Evolutionary conservation across 345 rosid species (phyloP).

Genomic region (Salix exigua): DNA sequence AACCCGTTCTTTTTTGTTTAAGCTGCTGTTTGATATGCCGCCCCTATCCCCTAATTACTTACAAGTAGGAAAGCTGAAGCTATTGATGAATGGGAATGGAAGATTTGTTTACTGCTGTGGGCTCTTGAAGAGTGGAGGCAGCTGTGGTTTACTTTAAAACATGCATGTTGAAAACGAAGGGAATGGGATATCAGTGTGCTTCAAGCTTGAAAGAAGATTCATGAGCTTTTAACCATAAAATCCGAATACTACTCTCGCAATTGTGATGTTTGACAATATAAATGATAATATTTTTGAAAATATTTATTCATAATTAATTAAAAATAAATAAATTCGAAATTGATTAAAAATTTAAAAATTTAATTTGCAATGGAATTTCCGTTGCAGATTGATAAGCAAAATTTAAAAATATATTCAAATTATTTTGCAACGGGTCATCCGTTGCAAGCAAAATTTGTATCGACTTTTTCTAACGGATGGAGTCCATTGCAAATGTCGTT

Average conservation of each 20-base stretch:
- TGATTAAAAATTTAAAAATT: too few species aligned
- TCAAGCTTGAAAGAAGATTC: not conserved
- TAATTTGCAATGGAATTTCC: too few species aligned
- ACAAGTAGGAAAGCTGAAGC: not conserved
- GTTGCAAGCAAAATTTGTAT: too few species aligned
- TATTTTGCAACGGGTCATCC: too few species aligned
- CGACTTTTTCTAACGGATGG: too few species aligned
- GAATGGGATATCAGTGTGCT: not conserved
- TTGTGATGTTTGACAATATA: not conserved
- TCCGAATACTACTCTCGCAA: not conserved
- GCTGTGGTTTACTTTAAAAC: not conserved
- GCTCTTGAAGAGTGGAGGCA: not conserved
- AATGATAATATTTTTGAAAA: too few species aligned
- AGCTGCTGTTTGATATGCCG: constrained; percentile 31
- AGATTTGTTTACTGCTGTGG: not conserved
- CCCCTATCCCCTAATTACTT: not conserved
- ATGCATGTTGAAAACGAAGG: not conserved
- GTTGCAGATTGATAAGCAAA: too few species aligned
- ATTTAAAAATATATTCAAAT: too few species aligned
- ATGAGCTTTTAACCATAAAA: not conserved
- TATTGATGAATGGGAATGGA: constrained; percentile 3
- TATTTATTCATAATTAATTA: too few species aligned
- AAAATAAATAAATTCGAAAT: too few species aligned
- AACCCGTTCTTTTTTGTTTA: constrained; percentile 49
- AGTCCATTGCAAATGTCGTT: too few species aligned